Percentiles rank a stretch among this genome's conserved stretches.
Conservation (phyloP, 768 basidiomycete genomes). For the Suillus bovinus region DNA sequence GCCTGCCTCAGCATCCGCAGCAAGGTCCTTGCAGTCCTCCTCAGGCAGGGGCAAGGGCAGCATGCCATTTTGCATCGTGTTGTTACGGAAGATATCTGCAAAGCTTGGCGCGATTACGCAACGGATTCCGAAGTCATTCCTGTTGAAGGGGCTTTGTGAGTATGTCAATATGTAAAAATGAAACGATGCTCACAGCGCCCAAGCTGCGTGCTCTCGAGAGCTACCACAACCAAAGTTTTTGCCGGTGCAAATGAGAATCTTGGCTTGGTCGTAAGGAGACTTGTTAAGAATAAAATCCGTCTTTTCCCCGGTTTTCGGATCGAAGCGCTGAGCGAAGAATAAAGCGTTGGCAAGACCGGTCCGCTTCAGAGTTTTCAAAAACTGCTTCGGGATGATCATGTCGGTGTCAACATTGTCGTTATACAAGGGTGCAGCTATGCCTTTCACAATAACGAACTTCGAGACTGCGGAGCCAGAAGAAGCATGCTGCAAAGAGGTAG, state of each 20-base stretch:
- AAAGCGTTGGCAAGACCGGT: conserved; percentile 83
- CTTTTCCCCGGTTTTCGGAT: conserved; percentile 74
- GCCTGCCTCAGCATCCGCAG: conserved; percentile 74
- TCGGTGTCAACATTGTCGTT: conserved; percentile 91
- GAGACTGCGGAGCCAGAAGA: conserved; percentile 49
- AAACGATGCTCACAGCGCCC: conserved; percentile 66
- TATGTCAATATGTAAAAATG: conserved; percentile 2
- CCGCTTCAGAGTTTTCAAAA: conserved; percentile 88
- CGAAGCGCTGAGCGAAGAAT: conserved; percentile 80
- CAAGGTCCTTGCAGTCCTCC: conserved; percentile 69
- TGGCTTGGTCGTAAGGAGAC: conserved; percentile 71
- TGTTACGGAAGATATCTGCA: conserved; percentile 89
- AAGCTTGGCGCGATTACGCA: conserved; percentile 88
- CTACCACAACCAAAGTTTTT: conserved; percentile 92
- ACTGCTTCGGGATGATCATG: conserved; percentile 93
- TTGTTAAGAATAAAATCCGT: conserved; percentile 87
- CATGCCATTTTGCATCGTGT: conserved; percentile 94
- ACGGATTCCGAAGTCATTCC: conserved; percentile 88
- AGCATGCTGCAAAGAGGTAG: conserved; percentile 37
- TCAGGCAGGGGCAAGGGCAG: conserved; percentile 74
- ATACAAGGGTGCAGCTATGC: conserved; percentile 77
- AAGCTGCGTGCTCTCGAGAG: conserved; percentile 89
- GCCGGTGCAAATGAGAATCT: conserved; percentile 81
- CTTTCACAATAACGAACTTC: conserved; percentile 71
- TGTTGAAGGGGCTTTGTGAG: conserved; percentile 23